Percentiles rank a stretch among this genome's conserved stretches.
Conservation (phyloP, 2,329 filamentous ascomycete species). For the Clarireedia monteithiana region DNA sequence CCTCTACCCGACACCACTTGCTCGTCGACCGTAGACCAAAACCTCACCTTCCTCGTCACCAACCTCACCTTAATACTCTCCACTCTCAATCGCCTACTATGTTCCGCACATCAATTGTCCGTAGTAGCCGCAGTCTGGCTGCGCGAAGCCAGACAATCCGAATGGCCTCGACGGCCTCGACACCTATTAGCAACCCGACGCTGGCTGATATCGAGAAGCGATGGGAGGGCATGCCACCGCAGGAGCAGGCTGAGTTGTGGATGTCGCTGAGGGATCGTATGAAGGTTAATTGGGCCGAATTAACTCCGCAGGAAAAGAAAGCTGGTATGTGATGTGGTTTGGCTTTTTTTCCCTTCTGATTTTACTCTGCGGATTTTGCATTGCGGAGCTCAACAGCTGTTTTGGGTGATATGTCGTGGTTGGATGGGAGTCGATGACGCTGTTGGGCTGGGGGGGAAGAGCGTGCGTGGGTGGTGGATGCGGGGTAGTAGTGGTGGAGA, state of each 20-base stretch:
- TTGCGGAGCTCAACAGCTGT: background rate
- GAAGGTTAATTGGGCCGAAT: conserved; percentile 94
- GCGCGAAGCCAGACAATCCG: conserved; percentile 9
- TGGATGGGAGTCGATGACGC: background rate
- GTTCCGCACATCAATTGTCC: conserved; percentile 16
- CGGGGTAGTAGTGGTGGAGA: background rate
- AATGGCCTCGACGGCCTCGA: conserved; percentile 34
- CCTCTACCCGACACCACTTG: background rate
- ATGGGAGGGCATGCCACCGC: conserved; percentile 95
- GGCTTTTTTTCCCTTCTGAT: background rate
- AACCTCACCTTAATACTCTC: background rate
- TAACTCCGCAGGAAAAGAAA: conserved; percentile 97
- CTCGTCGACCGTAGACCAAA: background rate
- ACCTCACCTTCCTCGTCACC: background rate
- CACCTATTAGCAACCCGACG: conserved; percentile 96
- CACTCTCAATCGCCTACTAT: conserved; percentile 4
- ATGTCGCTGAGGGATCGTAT: conserved; percentile 97
- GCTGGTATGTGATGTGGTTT: conserved; percentile 60
- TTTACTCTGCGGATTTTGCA: background rate
- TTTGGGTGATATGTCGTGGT: background rate
- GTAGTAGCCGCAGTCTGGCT: conserved; percentile 1
- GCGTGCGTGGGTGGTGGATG: background rate
- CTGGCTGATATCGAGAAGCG: conserved; percentile 98
- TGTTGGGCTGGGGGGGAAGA: too few relatives aligned
- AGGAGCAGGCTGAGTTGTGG: conserved; percentile 99